Evolutionary conservation across 2,329 filamentous ascomycete genomes (phyloP).

Genomic region (Beauveria sp.): DNA sequence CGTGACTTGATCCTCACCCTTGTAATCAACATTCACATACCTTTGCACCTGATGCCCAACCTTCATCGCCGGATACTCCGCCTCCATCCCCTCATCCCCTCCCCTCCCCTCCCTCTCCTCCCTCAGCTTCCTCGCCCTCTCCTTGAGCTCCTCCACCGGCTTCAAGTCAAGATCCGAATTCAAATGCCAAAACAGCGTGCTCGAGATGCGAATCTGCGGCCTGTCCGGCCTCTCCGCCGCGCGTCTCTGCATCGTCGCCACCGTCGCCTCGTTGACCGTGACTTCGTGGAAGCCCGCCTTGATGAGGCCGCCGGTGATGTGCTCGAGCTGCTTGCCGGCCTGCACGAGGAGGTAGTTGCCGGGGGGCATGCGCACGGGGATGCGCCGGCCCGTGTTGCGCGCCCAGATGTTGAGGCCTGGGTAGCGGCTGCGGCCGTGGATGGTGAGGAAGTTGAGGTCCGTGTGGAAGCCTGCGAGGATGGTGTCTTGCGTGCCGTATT

Average conservation of each 20-base stretch:
- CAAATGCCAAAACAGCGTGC: conserved; percentile 55
- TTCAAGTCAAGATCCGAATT: conserved; percentile 47
- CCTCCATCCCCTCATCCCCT: conserved; percentile 44
- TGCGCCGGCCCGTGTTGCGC: conserved; percentile 52
- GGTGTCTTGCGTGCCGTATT: conserved; percentile 46
- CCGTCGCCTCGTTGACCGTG: conserved; percentile 46
- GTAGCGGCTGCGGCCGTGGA: conserved; percentile 55
- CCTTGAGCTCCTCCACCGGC: conserved; percentile 41
- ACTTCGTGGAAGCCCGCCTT: conserved; percentile 58
- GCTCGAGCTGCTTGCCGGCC: conserved; percentile 56
- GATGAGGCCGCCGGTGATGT: conserved; percentile 52
- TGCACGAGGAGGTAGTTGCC: conserved; percentile 54
- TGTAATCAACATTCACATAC: conserved; percentile 22
- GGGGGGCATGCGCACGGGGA: conserved; percentile 50
- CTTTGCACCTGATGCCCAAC: conserved; percentile 52
- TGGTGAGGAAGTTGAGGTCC: conserved; percentile 58
- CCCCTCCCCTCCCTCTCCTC: conserved; percentile 41
- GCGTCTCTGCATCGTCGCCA: conserved; percentile 38
- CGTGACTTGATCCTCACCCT: not conserved
- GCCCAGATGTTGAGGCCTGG: conserved; percentile 57
- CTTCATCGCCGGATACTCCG: conserved; percentile 45
- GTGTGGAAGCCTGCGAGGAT: conserved; percentile 58
- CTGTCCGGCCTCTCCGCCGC: conserved; percentile 35
- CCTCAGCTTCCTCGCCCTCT: conserved; percentile 36
- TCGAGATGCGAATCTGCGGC: conserved; percentile 50